These are phyloP conservation scores for Daldinia childiae DNA, from an alignment of 495 filamentous ascomycete genomes.

Conservation along the genomic window DNA sequence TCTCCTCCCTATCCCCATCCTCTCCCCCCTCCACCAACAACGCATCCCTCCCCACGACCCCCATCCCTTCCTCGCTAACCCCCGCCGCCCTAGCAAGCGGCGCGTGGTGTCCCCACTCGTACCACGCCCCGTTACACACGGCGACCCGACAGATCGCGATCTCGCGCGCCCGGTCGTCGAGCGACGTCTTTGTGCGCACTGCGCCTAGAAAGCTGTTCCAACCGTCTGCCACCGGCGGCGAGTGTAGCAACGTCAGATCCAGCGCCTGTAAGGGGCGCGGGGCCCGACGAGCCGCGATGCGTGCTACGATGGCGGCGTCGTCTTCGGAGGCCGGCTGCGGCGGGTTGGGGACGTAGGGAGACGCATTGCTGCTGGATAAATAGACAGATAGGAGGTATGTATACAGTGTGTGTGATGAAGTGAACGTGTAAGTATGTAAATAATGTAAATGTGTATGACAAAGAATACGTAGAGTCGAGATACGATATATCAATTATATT, in stretches of 20 bases:
- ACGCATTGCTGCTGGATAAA: slow-evolving; percentile 64
- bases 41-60: slow-evolving; percentile 38
- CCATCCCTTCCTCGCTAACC: slow-evolving; percentile 60
- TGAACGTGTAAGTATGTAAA: neutral
- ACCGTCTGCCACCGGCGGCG: slow-evolving; percentile 75
- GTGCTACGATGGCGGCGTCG: slow-evolving; percentile 66
- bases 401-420: neutral
- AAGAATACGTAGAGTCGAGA: neutral
- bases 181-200: slow-evolving; percentile 70
- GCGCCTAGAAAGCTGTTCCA: slow-evolving; percentile 85
- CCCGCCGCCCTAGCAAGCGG: slow-evolving; percentile 65
- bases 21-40: slow-evolving; percentile 12
- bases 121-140: slow-evolving; percentile 75
- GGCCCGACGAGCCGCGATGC: slow-evolving; percentile 69
- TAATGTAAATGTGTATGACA: neutral
- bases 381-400: neutral
- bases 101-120: slow-evolving; percentile 81
- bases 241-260: slow-evolving; percentile 78
- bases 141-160: slow-evolving; percentile 79
- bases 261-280: slow-evolving; percentile 72
- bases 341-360: slow-evolving; percentile 71
- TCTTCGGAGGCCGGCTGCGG: slow-evolving; percentile 59
- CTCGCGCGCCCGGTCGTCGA: slow-evolving; percentile 71
- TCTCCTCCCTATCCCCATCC: slow-evolving; percentile 3
- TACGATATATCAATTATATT: neutral